Evolutionary conservation across 768 basidiomycete species (phyloP).

Genomic region (Galerina marginata): DNA sequence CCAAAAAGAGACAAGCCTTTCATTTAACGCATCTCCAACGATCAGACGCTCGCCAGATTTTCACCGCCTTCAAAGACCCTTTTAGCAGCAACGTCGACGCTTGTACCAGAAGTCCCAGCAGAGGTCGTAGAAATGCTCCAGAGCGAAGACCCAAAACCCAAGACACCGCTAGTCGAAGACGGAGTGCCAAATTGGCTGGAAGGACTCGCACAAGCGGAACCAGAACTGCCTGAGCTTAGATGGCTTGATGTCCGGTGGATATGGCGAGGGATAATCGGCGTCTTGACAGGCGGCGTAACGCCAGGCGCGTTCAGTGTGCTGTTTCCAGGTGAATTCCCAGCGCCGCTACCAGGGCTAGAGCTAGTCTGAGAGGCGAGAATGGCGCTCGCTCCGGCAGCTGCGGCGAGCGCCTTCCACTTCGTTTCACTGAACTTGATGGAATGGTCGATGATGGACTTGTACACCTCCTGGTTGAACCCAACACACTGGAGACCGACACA

Average conservation of each 20-base stretch:
- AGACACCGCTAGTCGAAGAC: slow-evolving; percentile 6
- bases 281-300: not conserved
- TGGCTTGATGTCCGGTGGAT: slow-evolving; percentile 1
- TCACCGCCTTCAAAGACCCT: slow-evolving; percentile 11
- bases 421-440: slow-evolving; percentile 52
- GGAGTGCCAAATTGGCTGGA: slow-evolving; percentile 10
- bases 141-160: slow-evolving; percentile 15
- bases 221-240: slow-evolving; percentile 6
- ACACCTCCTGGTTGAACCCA: slow-evolving; percentile 73
- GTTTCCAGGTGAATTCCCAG: not conserved
- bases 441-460: slow-evolving; percentile 69
- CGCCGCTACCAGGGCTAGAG: not conserved
- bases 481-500: slow-evolving; percentile 79
- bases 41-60: slow-evolving; percentile 4
- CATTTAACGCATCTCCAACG: not conserved
- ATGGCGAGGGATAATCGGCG: not conserved
- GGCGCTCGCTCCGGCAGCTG: slow-evolving; percentile 7
- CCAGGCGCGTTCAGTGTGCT: slow-evolving; percentile 7
- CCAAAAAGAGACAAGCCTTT: not conserved
- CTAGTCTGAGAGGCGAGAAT: slow-evolving; percentile 8
- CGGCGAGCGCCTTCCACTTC: slow-evolving; percentile 38
- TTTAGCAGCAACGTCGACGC: slow-evolving; percentile 11
- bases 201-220: slow-evolving; percentile 3
- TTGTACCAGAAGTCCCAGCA: slow-evolving; percentile 9
- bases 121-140: slow-evolving; percentile 14